These are phyloP conservation scores for Orbilia brochopaga DNA, from an alignment of 2,329 filamentous ascomycete species.

Conservation along the genomic window DNA sequence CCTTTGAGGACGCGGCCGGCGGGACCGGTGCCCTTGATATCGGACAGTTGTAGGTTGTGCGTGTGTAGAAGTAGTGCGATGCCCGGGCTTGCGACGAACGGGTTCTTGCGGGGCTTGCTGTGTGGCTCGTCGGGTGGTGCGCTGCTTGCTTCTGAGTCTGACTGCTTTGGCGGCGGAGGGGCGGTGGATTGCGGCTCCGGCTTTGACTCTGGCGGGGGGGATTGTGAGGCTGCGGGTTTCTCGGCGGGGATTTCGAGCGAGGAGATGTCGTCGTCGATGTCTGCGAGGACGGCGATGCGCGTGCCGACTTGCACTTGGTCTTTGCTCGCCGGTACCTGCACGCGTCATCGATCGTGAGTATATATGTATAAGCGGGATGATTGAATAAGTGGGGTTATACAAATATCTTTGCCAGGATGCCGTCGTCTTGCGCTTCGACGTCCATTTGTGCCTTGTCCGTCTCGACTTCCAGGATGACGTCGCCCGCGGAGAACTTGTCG, in stretches of 20 bases:
- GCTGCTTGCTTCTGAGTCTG: not conserved
- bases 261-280: conserved; percentile 78
- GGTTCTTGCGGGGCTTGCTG: conserved; percentile 58
- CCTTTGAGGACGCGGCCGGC: conserved; percentile 90
- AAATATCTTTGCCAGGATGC: conserved; percentile 82
- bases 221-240: conserved; percentile 59
- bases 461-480: conserved; percentile 89
- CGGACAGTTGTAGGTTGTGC: conserved; percentile 76
- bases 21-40: conserved; percentile 87
- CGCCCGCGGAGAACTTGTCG: conserved; percentile 78
- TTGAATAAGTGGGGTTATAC: conserved; percentile 55
- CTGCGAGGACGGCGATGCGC: conserved; percentile 82
- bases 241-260: conserved; percentile 73
- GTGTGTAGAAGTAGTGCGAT: conserved; percentile 73
- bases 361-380: conserved; percentile 5
- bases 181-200: conserved; percentile 20
- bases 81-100: conserved; percentile 68
- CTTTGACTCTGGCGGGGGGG: conserved; percentile 15
- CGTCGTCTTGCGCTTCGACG: conserved; percentile 89
- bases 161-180: not conserved
- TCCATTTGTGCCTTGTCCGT: conserved; percentile 96
- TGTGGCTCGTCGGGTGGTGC: conserved; percentile 2
- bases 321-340: conserved; percentile 62
- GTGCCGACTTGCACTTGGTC: conserved; percentile 79
- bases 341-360: no score